A percentile compares a stretch with the other conserved stretches of the same genome.
These are phyloP conservation scores for Trypanosoma vivax DNA, from an alignment of 208 protist genomes.

Conservation along the genomic window DNA sequence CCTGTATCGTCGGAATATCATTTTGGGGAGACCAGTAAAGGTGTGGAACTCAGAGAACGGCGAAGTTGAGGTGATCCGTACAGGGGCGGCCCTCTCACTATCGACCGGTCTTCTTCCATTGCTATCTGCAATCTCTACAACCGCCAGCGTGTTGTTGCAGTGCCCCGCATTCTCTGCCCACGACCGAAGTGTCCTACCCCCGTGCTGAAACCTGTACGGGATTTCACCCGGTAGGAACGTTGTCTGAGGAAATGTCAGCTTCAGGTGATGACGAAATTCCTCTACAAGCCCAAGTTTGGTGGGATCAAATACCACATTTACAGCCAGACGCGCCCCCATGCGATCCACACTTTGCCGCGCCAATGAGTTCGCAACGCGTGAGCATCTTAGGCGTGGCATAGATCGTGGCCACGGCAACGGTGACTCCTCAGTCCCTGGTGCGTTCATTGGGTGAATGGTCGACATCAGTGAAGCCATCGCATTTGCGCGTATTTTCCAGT, in stretches of 20 bases:
- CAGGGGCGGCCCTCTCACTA: not conserved
- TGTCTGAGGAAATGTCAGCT: not conserved
- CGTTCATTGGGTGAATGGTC: conserved; percentile 25
- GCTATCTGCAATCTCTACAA: not conserved
- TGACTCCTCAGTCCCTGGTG: conserved; percentile 3
- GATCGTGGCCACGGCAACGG: conserved; percentile 20
- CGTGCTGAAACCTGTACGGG: conserved; percentile 31
- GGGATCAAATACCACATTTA: not conserved
- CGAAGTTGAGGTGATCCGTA: not conserved
- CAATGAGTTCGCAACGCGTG: not conserved
- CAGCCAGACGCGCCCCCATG: not conserved
- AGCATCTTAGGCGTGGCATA: not conserved
- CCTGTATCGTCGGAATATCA: not conserved
- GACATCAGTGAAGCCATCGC: conserved; percentile 16
- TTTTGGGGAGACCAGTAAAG: conserved; percentile 8
- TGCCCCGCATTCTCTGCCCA: not conserved
- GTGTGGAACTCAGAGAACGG: conserved; percentile 13
- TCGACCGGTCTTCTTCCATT: not conserved
- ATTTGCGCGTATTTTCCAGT: conserved; percentile 16
- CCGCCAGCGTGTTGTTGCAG: not conserved
- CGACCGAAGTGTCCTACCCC: conserved; percentile 18
- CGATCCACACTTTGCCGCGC: not conserved
- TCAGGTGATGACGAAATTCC: conserved; percentile 11
- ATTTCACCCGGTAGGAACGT: conserved; percentile 22
- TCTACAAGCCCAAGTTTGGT: conserved; percentile 9